Base-by-base conservation (phyloP, 2,329 filamentous ascomycete genomes). In the Parastagonospora nodorum region DNA sequence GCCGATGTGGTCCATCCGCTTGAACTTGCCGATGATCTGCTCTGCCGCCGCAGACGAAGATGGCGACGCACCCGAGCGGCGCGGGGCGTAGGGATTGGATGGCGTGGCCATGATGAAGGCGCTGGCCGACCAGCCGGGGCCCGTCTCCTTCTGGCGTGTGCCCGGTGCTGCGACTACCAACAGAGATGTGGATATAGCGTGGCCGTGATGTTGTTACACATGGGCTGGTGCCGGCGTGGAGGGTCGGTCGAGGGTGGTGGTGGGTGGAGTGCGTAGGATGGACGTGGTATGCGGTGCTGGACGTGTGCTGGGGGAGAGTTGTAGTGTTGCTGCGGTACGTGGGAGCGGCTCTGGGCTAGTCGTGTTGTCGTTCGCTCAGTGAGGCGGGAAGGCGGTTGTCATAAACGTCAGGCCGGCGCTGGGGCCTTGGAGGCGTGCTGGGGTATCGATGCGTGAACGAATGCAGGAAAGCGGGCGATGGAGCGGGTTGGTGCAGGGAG, bases 1-100 rank as follows among this genome's bases (percentile, higher is more conserved):
- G 58, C 94, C 94, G 72, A 97, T 97, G 78, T 97, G 90, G 63
- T 89, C 87, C 64, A 92, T 85, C 67, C 93, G 87, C 66, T 84
- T 83, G 75, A 95, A 97, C 68, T 88, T 86, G 61, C 92, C 90
- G 66, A 94, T 81, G 39, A 76, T 60, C 48, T 67, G 60, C 35
- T 72, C 69, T 9, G 64, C 42, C 27, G 58, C 56, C 35, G 51
- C 55, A 29, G 72, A 63, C 64, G 71, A 60, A 66, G 73, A 43
- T 62, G 74, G 66, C 68, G 74, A 58, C 14, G 72, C 58, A 27
- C 66, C 66, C 46, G 72, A 67, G 57, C 74, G 68, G 56, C 72
- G 71, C 55, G 71, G 67, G 41, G 67, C 63, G 50, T 64, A 66
- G 32, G 62, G 53, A 48, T 63, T 60, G 15, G 66, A 60, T 44